Evolutionary conservation across 306 rosid species (phyloP), one percentile per base, ranked within the genome.

Genomic region (Ormosia emarginata): DNA sequence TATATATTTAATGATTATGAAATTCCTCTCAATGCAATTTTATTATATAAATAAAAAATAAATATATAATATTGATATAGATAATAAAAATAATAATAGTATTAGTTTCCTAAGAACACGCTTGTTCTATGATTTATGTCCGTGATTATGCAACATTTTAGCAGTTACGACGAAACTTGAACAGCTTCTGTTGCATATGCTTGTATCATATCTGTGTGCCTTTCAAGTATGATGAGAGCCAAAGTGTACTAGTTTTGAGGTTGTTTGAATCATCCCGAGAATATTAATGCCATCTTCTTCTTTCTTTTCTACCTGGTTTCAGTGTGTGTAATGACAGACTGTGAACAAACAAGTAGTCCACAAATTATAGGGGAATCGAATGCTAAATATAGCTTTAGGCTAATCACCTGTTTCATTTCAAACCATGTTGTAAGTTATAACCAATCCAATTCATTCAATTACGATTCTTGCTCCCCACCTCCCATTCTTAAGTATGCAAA

Each of bases 381-480:
- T 71, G 71, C 80, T 65, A 81, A 81, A 79, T 56, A 53, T 79
- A 75, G 89, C 56, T 40, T 40, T 14, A 17, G 39, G 15, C 44
- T 56, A 5, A 36, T 14, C 1, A 29, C 1, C 6, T 61, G 29
- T 62, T 36, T 18, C 63, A 64, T 72, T 67, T 76, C 49, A 65
- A 83, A 53, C 74, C 59, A 59, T 4, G 6, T 13, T 58, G 55
- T 17, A 69, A 80, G 6, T 13, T 58, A 47, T 17, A 69, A 80
- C 77, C 79, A 81, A 77, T 77, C 64, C 76, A 62, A 55, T 29
- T 71, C 81, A 67, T 77, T 77, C 82, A 73, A 69, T 57, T 24
- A 76, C 91, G 81, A 80, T 36, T 61, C 53, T 82, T 62, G 8
- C 86, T 87, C 90, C 47, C 85, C 41, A 57, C 88, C 86, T 63